Percentiles rank a stretch among this genome's conserved stretches.
Evolutionary conservation across 2,329 filamentous ascomycete genomes (phyloP).

Genomic region (Helotiales sp.): DNA sequence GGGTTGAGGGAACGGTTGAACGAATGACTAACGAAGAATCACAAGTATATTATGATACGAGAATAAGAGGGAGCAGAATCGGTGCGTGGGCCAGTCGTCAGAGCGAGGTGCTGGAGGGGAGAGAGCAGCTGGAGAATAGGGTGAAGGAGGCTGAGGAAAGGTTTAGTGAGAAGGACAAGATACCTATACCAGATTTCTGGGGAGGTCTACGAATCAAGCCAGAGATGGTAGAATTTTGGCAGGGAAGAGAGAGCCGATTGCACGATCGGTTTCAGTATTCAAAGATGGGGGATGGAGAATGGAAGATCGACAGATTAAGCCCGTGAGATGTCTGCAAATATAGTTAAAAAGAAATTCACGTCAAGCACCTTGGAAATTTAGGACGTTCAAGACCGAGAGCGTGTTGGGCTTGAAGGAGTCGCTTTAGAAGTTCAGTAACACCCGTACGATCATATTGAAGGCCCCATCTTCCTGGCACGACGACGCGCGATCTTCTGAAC

Average conservation of each 20-base stretch:
- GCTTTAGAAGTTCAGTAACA: too few species aligned
- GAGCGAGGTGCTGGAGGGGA: slow-evolving; percentile 72
- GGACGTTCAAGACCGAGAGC: too few species aligned
- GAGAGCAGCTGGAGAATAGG: slow-evolving; percentile 72
- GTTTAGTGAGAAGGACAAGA: slow-evolving; percentile 75
- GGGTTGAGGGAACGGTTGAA: slow-evolving; percentile 78
- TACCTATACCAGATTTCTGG: slow-evolving; percentile 94
- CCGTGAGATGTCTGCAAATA: too few species aligned
- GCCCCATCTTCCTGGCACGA: too few species aligned
- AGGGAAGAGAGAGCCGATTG: slow-evolving; percentile 83
- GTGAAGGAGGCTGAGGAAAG: slow-evolving; percentile 74
- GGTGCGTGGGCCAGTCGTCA: slow-evolving; percentile 94
- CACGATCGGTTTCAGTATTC: slow-evolving; percentile 93
- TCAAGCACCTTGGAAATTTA: too few species aligned
- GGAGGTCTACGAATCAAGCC: slow-evolving; percentile 86
- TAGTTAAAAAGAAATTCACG: too few species aligned
- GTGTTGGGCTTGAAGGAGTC: too few species aligned
- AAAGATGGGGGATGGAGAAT: slow-evolving; percentile 54
- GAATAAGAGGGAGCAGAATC: slow-evolving; percentile 77
- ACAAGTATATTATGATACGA: slow-evolving; percentile 64
- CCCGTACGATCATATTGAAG: too few species aligned
- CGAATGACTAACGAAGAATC: slow-evolving; percentile 70
- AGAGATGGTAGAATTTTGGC: slow-evolving; percentile 91
- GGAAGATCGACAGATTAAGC: slow-evolving; percentile 73
- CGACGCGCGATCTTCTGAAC: too few species aligned